Evolutionary conservation across 176 grass and related monocot species (phyloP), one percentile per base, ranked within the genome.

Genomic region (sorghum (Sorghum bicolor)): DNA sequence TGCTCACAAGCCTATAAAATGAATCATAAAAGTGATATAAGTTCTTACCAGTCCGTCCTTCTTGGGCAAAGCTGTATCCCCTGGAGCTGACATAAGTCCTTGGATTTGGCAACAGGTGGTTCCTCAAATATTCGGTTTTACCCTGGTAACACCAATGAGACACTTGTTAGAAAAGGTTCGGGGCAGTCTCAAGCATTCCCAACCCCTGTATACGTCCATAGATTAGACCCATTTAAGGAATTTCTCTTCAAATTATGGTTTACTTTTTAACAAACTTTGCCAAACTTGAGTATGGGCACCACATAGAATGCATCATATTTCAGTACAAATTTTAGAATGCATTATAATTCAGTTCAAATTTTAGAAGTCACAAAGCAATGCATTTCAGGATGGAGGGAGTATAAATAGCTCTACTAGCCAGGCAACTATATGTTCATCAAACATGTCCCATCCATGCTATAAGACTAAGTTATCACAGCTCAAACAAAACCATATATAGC

Each of bases 31-130:
- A 53, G 4, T 26, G 14, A 34, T 15, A 38, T 13, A 11, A n/a
- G n/a, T 69, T 48, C 33, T 70, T 84, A 92, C 86, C 83, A 20
- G 88, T 96, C 29, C 92, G 90, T 12, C 90, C 90, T 47, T 93
- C 90, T 47, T 93, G 86, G 67, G 65, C 52, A 37, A 93, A 92
- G 72, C 62, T 79, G 81, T 96, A 96, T 53, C 90, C 90, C 78
- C 88, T 92, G 47, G 88, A 84, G 45, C 88, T 92, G 4, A 89
- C 80, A 16, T 90, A 92, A 17, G 90, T 88, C 31, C 93, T 92
- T 44, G 88, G 90, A 67, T 95, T 88, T 30, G 88, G 93, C 75
- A 92, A 28, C 63, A 81, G 83, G 71, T 90, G 81, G 86, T 95
- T 92, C 45, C 93, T 37, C 36, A 37, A 37, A 37, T 92, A 90